phyloP scores from a whole-genome alignment of 2,329 filamentous ascomycete genomes.

The Pseudogymnoascus pannorum region DNA sequence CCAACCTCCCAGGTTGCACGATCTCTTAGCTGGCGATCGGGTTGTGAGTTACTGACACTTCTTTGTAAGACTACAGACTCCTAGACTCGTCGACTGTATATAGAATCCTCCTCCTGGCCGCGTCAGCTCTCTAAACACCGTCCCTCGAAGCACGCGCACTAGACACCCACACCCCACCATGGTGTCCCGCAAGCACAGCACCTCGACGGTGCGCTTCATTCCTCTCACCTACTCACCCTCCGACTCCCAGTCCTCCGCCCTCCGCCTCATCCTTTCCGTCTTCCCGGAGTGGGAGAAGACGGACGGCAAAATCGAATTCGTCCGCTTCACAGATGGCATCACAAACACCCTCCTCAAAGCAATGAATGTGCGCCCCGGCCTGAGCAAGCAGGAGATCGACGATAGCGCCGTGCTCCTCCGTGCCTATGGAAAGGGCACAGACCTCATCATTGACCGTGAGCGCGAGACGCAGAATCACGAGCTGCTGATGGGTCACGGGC shows the following conservation, averaged over 20 bases:
- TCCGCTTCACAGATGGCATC: conserved; percentile 94
- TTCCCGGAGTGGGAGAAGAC: conserved; percentile 74
- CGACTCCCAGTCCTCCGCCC: conserved; percentile 71
- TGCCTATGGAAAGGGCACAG: conserved; percentile 90
- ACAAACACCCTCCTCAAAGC: conserved; percentile 87
- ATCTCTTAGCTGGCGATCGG: not conserved
- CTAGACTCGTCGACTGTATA: not conserved
- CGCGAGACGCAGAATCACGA: conserved; percentile 75
- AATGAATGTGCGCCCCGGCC: conserved; percentile 60
- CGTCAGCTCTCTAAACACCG: not conserved
- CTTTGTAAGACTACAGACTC: conserved; percentile 1
- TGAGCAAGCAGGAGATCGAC: conserved; percentile 71
- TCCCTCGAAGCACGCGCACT: not conserved
- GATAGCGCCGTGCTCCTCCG: conserved; percentile 79
- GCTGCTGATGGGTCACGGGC: conserved; percentile 71
- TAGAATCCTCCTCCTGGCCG: not conserved
- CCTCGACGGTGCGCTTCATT: conserved; percentile 50
- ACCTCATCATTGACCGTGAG: conserved; percentile 91
- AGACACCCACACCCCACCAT: conserved; percentile 3
- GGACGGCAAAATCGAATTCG: conserved; percentile 71
- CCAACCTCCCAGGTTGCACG: conserved; percentile 3
- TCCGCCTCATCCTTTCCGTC: conserved; percentile 69
- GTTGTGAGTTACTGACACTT: not conserved
- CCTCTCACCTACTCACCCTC: conserved; percentile 70
- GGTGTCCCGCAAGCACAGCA: conserved; percentile 10